Base-by-base conservation (phyloP, 2,329 filamentous ascomycete genomes). In the Fusarium pseudograminearum region DNA sequence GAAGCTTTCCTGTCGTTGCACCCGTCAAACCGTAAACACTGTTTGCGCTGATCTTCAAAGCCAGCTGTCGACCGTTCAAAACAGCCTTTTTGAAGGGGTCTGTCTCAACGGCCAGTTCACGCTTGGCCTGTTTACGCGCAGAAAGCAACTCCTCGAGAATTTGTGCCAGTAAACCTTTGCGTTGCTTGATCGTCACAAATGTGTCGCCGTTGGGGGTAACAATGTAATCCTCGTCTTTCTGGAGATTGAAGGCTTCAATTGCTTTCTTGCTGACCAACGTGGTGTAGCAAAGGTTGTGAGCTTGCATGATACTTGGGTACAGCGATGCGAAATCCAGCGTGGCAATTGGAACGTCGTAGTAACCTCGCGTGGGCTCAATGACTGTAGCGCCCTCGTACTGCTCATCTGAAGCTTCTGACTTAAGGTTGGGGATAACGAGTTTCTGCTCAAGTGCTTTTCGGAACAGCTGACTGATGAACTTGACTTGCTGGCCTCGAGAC, bases 11-110 rank as follows among this genome's bases (percentile, higher is more conserved):
- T 33, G 94, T 94, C 1, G 94, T 98, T 4, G 96, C 97, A 81
- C 96, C 96, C 9, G 96, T 99, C 69, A 99, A 84, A 84, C 96
- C 96, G 81, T 99, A 99, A 30, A 99, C 96, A 78, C 92, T 97
- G 86, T 99, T 99, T 72, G 96, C 96, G 74, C 93, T 98, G 80
- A 99, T 87, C 81, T 99, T 99, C 84, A 99, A 81, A 51, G 96
- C 96, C 76, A 99, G 84, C 79, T 99, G 96, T 80, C 96, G 91
- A 89, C 96, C 96, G 79, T 99, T 99, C 73, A 99, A 80, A 75
- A 99, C 95, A 45, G 97, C 97, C 81, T 98, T 98, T 79, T 96
- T 98, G 88, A 99, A 99, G 0, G 94, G 90, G 76, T 99, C 96
- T 0, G 91, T 98, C 80, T 98, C 95, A 12, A 91, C 81, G 0